A percentile compares a stretch with the other conserved stretches of the same genome.
Conservation (phyloP, 169 alveolate genomes). For the Plasmodium fragile region DNA sequence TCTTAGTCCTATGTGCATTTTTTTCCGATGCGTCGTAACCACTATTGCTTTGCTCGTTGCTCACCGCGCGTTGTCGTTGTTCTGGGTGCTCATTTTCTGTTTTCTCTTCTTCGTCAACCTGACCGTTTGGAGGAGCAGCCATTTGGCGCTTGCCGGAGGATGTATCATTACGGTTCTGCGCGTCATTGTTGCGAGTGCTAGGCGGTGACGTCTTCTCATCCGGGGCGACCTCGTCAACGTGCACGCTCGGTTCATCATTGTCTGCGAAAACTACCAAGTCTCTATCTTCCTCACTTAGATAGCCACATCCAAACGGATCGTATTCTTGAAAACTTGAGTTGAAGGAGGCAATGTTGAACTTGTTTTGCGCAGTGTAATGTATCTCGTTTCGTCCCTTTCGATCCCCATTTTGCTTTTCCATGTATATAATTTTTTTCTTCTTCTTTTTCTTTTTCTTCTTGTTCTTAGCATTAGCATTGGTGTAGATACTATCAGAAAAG, state of each 20-base stretch:
- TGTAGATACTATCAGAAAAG: slow-evolving; percentile 37
- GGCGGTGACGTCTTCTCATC: not conserved
- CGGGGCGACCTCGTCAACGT: not conserved
- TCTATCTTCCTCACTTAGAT: slow-evolving; percentile 71
- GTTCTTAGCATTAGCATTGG: slow-evolving; percentile 10
- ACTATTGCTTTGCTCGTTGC: not conserved
- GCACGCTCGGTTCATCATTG: slow-evolving; percentile 34
- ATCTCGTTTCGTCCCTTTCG: not conserved
- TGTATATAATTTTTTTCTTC: slow-evolving; percentile 30
- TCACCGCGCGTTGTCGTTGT: not conserved
- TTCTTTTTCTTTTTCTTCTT: slow-evolving; percentile 39
- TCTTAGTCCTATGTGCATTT: not conserved
- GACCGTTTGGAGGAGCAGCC: not conserved
- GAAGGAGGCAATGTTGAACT: slow-evolving; percentile 7
- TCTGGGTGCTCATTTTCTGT: not conserved
- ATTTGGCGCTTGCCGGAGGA: not conserved
- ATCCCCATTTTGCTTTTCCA: slow-evolving; percentile 27
- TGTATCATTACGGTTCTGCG: not conserved
- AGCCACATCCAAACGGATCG: slow-evolving; percentile 74
- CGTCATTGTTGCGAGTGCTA: not conserved
- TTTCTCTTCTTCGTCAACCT: not conserved
- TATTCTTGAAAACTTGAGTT: slow-evolving; percentile 56
- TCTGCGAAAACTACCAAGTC: slow-evolving; percentile 75
- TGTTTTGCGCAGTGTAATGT: not conserved
- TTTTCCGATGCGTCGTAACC: not conserved